Percentiles rank a stretch among this genome's conserved stretches.
Evolutionary conservation across 169 alveolate species (phyloP).

Genomic region (Eimeria necatrix): DNA sequence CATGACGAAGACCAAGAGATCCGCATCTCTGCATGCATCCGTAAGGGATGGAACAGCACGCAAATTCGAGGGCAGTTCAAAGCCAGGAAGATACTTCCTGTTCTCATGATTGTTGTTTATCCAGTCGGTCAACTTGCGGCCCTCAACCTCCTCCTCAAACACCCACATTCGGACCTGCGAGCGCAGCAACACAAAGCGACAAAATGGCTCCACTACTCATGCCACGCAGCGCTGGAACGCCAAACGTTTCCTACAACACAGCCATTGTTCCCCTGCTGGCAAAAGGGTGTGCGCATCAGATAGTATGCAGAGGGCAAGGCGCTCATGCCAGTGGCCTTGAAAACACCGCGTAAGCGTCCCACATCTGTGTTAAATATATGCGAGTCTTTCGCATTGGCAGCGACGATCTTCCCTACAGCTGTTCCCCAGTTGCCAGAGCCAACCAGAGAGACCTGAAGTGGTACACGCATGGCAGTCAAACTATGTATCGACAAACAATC

Average conservation of each 20-base stretch:
- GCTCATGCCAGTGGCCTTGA: too few relatives aligned
- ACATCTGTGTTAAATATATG: conserved; percentile 79
- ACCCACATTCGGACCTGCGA: conserved; percentile 93
- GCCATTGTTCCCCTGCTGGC: too few relatives aligned
- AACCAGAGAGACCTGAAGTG: conserved; percentile 87
- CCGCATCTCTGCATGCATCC: conserved; percentile 92
- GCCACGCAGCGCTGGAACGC: background rate
- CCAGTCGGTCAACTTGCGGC: conserved; percentile 90
- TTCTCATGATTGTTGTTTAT: conserved; percentile 93
- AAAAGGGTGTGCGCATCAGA: too few relatives aligned
- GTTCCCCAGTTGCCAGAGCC: conserved; percentile 95
- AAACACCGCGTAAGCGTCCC: background rate
- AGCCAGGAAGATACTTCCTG: conserved; percentile 93
- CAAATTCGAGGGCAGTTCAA: conserved; percentile 92
- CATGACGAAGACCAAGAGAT: conserved; percentile 91
- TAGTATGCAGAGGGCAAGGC: too few relatives aligned
- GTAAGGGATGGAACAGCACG: conserved; percentile 91
- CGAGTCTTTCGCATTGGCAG: conserved; percentile 82
- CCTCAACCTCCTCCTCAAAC: conserved; percentile 91
- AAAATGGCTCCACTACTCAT: background rate
- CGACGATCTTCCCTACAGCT: conserved; percentile 89
- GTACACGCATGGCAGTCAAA: background rate
- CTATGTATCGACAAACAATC: too few relatives aligned
- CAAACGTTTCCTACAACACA: too few relatives aligned
- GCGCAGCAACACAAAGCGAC: background rate